These are phyloP conservation scores for Dendrocalamus latiflorus DNA, from an alignment of 202 grass and related monocot genomes.

Conservation along the genomic window DNA sequence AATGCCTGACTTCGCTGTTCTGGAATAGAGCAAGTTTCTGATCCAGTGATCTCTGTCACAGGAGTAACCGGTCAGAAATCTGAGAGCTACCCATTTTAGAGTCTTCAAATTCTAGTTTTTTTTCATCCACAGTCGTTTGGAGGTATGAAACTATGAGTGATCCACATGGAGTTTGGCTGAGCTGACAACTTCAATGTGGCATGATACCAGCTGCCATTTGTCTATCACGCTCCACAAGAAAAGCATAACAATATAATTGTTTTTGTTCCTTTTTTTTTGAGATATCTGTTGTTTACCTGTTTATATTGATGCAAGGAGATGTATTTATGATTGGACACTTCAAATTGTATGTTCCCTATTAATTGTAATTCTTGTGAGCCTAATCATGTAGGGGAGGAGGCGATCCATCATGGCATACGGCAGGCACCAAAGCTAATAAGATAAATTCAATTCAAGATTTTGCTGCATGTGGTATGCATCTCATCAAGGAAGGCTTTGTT, in stretches of 20 bases:
- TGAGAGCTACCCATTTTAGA: neutral
- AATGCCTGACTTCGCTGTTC: conserved; percentile 2
- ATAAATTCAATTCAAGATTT: no score
- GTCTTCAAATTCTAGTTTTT: neutral
- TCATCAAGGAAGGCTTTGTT: no score
- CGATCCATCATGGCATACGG: neutral
- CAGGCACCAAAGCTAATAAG: no score
- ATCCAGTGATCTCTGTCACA: neutral
- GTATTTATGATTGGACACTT: neutral
- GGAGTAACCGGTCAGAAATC: neutral
- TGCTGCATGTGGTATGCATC: no score
- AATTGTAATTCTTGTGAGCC: conserved; percentile 30
- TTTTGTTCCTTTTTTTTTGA: neutral
- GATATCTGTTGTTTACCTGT: neutral
- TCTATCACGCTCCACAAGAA: conserved; percentile 4
- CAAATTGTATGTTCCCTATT: neutral
- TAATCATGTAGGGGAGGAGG: conserved; percentile 62
- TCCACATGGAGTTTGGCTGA: neutral
- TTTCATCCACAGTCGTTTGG: neutral
- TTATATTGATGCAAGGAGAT: conserved; percentile 9
- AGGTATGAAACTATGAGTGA: neutral
- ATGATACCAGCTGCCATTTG: conserved; percentile 12
- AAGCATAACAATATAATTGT: neutral
- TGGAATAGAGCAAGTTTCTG: neutral
- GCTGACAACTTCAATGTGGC: neutral